A percentile compares a stretch with the other conserved stretches of the same genome.
phyloP scores from a whole-genome alignment of 257 asterid genomes.

The Solanum verrucosum region DNA sequence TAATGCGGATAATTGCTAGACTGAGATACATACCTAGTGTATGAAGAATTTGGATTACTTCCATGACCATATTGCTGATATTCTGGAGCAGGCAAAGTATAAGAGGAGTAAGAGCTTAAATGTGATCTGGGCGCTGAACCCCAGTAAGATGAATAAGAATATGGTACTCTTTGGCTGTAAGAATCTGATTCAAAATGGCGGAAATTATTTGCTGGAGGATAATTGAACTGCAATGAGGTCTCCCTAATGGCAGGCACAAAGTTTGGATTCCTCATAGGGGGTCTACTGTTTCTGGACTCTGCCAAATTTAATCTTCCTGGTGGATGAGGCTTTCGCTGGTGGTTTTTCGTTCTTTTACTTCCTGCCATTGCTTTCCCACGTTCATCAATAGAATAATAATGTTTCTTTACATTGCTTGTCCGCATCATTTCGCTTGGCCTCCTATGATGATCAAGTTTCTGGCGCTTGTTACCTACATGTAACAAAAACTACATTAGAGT shows the following conservation, averaged over 20 bases:
- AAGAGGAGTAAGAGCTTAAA: constrained; percentile 4
- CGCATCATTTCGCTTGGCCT: constrained; percentile 16
- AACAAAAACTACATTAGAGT: constrained; percentile 2
- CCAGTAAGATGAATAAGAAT: constrained; percentile 2
- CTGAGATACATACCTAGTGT: constrained; percentile 5
- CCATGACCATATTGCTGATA: constrained; percentile 3
- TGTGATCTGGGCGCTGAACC: constrained; percentile 8
- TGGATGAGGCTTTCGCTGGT: constrained; percentile 1
- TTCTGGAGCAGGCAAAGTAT: constrained; percentile 1
- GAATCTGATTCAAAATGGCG: constrained; percentile 3
- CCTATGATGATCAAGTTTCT: constrained; percentile 18
- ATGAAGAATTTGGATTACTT: constrained; percentile 7
- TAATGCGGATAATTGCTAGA: neutral
- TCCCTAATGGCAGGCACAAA: constrained; percentile 11
- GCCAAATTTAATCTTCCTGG: constrained; percentile 6
- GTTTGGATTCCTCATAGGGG: constrained; percentile 13
- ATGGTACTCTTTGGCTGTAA: constrained; percentile 4
- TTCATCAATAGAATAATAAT: constrained; percentile 4
- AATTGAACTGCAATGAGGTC: constrained; percentile 3
- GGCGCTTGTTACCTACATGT: constrained; percentile 18
- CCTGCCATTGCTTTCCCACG: constrained; percentile 10
- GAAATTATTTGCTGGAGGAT: constrained; percentile 5
- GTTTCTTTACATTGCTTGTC: neutral
- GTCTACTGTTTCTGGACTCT: constrained; percentile 5
- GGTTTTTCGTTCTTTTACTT: constrained; percentile 10